Evolutionary conservation across 805 yeast genomes (phyloP), one percentile per base, ranked within the genome.

Genomic region (Candida morakotiae): DNA sequence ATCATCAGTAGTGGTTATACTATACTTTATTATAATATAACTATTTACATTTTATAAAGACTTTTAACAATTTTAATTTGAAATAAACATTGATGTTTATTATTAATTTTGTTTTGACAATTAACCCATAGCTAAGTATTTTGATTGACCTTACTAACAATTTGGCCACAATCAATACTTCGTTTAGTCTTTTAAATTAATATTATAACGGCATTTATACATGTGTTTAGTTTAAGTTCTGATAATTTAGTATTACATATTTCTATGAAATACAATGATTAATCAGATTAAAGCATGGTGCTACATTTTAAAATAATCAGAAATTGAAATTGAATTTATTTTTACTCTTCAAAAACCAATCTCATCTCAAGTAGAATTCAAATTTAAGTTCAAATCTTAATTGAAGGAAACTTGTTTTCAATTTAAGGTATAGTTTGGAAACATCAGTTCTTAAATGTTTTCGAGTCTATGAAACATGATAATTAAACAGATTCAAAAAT

Each of bases 1-100:
- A 73, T 69, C 85, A 79, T 79, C 83, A 77, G 86, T 79, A 79
- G 86, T 77, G 85, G 85, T 78, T 79, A 78, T 79, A 77, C 85
- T 79, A 79, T 75, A 76, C 73, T 78, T 65, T n/a, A n/a, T 60
- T 64, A 75, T 53, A 61, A 75, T 79, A 78, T 77, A 76, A 73
- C 77, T 65, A 32, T 66, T 34, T 34, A 32, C 36, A 34, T 28
- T 23, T 21, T 31, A 33, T 44, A 44, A 38, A 44, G 47, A 38
- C 42, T 38, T 26, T 24, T 17, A n/a, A n/a, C n/a, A 31, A 27
- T 15, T 17, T 34, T 28, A 31, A 16, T 15, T 22, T 22, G 22
- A 13, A 10, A 20, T 26, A 28, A 27, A 34, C 20, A 34, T 41
- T 13, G 39, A 38, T 38, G 44, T 35, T 20, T 25, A 21, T 15